Percentiles rank a stretch among this genome's conserved stretches.
Evolutionary conservation across 2,329 filamentous ascomycete genomes (phyloP).

Genomic region (Aureobasidium sp.): DNA sequence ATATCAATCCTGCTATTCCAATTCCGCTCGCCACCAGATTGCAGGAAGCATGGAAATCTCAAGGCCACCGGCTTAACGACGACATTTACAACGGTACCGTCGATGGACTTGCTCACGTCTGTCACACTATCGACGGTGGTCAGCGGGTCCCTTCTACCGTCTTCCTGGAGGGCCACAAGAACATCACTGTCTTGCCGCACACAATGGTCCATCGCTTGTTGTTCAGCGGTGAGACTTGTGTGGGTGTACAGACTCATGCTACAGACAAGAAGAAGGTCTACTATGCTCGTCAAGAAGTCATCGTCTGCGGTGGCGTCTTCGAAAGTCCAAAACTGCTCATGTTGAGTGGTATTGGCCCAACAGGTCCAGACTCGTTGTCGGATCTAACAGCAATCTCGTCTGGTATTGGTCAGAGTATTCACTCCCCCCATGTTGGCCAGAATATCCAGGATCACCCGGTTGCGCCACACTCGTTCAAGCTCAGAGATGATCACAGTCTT

Average conservation of each 20-base stretch:
- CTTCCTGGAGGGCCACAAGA: conserved; percentile 17
- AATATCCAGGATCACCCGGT: conserved; percentile 27
- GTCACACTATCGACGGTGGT: conserved; percentile 16
- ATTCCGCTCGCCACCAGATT: not conserved
- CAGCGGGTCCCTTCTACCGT: not conserved
- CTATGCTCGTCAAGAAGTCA: conserved; percentile 42
- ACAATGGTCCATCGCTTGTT: conserved; percentile 5
- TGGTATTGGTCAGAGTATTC: conserved; percentile 33
- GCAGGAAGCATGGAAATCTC: not conserved
- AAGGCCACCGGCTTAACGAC: conserved; percentile 7
- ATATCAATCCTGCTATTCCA: not conserved
- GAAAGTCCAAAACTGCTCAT: conserved; percentile 50
- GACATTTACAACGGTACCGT: conserved; percentile 17
- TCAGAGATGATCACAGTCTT: conserved; percentile 37
- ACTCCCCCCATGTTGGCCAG: conserved; percentile 23
- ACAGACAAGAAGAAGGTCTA: not conserved
- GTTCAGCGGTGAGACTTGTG: not conserved
- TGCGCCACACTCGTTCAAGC: conserved; percentile 17
- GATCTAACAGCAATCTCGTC: not conserved
- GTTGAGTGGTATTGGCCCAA: conserved; percentile 45
- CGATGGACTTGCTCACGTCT: conserved; percentile 13
- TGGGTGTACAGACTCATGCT: not conserved
- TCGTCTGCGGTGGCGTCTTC: conserved; percentile 46
- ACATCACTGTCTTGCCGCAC: conserved; percentile 17
- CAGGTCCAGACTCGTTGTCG: conserved; percentile 11